Evolutionary conservation across 768 basidiomycete genomes (phyloP).

Genomic region (Leucosporidium creatinivorum): DNA sequence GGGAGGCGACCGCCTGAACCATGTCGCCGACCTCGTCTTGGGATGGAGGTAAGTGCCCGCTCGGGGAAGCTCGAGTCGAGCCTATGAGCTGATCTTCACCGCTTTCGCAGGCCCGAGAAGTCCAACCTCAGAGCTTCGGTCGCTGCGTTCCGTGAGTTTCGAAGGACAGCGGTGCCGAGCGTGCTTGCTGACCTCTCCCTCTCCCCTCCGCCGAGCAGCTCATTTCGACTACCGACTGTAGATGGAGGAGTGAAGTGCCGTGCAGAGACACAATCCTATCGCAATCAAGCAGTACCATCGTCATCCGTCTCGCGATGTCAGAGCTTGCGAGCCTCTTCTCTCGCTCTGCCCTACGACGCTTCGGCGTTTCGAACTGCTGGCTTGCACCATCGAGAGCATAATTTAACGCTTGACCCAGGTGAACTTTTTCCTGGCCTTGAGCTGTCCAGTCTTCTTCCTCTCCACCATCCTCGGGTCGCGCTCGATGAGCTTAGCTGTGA

Average conservation of each 20-base stretch:
- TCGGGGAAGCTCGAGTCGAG: neutral
- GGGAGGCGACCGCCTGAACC: constrained; percentile 1
- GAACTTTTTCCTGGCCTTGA: constrained; percentile 89
- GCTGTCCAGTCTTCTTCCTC: constrained; percentile 88
- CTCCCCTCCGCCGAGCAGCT: too few relatives aligned
- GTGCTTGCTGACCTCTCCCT: too few relatives aligned
- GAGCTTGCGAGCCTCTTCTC: too few relatives aligned
- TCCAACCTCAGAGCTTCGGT: neutral
- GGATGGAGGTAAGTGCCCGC: neutral
- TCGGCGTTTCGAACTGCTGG: neutral
- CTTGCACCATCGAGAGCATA: neutral
- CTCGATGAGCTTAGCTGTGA: constrained; percentile 68
- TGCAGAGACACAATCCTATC: too few relatives aligned
- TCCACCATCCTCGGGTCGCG: constrained; percentile 98
- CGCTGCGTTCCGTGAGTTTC: neutral
- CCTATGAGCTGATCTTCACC: neutral
- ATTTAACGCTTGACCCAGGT: constrained; percentile 90
- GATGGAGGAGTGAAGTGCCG: too few relatives aligned
- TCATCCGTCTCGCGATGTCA: too few relatives aligned
- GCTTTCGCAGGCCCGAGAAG: neutral
- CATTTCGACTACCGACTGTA: too few relatives aligned
- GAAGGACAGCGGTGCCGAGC: too few relatives aligned
- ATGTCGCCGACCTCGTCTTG: neutral
- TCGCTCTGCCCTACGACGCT: too few relatives aligned
- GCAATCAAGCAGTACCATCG: too few relatives aligned